Evolutionary conservation across 2,329 filamentous ascomycete genomes (phyloP).

Genomic region (Amylocarpus encephaloides): DNA sequence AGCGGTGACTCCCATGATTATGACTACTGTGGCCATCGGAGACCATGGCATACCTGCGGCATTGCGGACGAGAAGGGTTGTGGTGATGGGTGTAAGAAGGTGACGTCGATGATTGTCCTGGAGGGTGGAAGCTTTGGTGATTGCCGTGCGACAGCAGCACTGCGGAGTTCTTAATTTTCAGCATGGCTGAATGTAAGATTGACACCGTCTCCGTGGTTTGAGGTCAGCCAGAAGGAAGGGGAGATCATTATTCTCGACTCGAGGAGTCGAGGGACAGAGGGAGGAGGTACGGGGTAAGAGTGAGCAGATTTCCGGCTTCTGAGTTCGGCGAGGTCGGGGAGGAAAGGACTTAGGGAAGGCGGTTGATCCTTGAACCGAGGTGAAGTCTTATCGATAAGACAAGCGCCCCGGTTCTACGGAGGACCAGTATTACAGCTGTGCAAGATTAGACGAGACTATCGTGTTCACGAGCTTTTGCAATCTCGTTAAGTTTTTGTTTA

Average conservation of each 20-base stretch:
- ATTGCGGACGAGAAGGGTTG: slow-evolving; percentile 16
- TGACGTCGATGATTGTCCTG: slow-evolving; percentile 28
- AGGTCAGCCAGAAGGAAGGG: neutral
- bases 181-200: slow-evolving; percentile 32
- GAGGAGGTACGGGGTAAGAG: no score
- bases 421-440: no score
- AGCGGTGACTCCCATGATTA: slow-evolving; percentile 27
- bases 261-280: no score
- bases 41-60: slow-evolving; percentile 34
- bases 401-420: no score
- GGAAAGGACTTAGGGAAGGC: no score
- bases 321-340: neutral
- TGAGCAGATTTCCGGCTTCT: no score
- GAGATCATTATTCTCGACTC: neutral
- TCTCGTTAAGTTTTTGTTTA: no score
- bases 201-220: no score
- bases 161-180: slow-evolving; percentile 43
- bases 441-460: neutral
- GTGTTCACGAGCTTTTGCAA: neutral
- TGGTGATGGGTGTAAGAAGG: slow-evolving; percentile 1
- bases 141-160: slow-evolving; percentile 33
- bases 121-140: slow-evolving; percentile 32
- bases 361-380: neutral
- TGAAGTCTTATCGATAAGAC: slow-evolving; percentile 1
- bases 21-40: slow-evolving; percentile 33